Conservation (phyloP, 2,329 filamentous ascomycete genomes). For the Pestalotiopsis sp. region DNA sequence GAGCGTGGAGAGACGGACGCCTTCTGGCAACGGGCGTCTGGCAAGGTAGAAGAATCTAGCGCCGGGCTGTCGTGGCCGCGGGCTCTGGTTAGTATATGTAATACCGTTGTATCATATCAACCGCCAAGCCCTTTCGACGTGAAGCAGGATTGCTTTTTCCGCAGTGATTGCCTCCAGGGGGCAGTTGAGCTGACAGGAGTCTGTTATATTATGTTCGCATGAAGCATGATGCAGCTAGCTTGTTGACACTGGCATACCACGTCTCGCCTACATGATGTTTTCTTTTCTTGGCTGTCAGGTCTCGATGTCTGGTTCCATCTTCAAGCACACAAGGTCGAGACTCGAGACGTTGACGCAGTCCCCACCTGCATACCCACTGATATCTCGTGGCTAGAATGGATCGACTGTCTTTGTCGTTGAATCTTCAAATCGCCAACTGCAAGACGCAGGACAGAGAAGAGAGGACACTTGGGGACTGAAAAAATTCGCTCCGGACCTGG, state of each 20-base stretch:
- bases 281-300: not conserved
- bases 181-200: not conserved
- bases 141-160: not conserved
- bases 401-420: constrained; percentile 16
- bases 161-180: not conserved
- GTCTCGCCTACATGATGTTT: not conserved
- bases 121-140: not conserved
- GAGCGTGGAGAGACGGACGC: not conserved
- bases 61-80: not conserved
- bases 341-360: not conserved
- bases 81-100: not conserved
- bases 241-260: not conserved
- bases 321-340: not conserved
- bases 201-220: not conserved
- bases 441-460: not conserved
- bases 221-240: not conserved
- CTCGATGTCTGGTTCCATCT: not conserved
- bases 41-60: not conserved
- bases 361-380: not conserved
- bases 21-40: not conserved
- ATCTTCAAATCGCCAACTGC: constrained; percentile 17
- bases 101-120: not conserved
- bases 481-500: constrained; percentile 13
- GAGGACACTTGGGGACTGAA: not conserved
- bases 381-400: not conserved